These are phyloP conservation scores for Agaricus sinodeliciosus DNA, from an alignment of 768 basidiomycete genomes.

Conservation along the genomic window DNA sequence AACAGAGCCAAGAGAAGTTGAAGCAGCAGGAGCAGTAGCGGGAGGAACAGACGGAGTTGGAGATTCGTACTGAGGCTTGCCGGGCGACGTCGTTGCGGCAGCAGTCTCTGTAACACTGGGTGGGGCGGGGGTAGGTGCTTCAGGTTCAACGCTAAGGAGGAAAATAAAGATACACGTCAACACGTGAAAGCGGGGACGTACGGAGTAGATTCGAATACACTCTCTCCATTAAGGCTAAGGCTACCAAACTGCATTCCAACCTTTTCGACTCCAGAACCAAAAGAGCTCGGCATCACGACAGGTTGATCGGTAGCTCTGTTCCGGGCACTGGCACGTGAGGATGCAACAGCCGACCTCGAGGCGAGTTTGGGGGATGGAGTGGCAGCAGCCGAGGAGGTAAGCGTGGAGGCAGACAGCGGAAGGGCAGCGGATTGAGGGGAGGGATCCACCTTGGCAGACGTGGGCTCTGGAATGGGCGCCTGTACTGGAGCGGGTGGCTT, in stretches of 20 bases:
- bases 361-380: conserved; percentile 46
- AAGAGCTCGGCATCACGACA: conserved; percentile 73
- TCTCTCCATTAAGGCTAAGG: conserved; percentile 67
- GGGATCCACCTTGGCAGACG: conserved; percentile 27
- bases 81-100: conserved; percentile 18
- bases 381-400: conserved; percentile 29
- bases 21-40: conserved; percentile 33
- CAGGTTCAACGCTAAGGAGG: conserved; percentile 25
- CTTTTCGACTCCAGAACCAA: conserved; percentile 61
- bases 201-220: conserved; percentile 45
- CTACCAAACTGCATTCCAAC: conserved; percentile 90
- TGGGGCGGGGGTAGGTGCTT: conserved; percentile 16
- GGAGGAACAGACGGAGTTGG: conserved; percentile 30
- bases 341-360: conserved; percentile 43
- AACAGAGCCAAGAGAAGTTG: conserved; percentile 32
- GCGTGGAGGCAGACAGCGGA: conserved; percentile 21
- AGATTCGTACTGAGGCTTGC: conserved; percentile 24
- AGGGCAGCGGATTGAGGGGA: conserved; percentile 26
- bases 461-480: conserved; percentile 20
- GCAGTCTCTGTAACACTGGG: conserved; percentile 25
- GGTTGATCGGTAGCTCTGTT: conserved; percentile 74
- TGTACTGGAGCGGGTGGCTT: conserved; percentile 23
- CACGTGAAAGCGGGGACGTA: conserved; percentile 26
- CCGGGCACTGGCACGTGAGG: conserved; percentile 52
- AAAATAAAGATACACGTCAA: conserved; percentile 7